Evolutionary conservation across 345 rosid genomes (phyloP), one percentile per base, ranked within the genome.

Genomic region (Euphorbia peplus): DNA sequence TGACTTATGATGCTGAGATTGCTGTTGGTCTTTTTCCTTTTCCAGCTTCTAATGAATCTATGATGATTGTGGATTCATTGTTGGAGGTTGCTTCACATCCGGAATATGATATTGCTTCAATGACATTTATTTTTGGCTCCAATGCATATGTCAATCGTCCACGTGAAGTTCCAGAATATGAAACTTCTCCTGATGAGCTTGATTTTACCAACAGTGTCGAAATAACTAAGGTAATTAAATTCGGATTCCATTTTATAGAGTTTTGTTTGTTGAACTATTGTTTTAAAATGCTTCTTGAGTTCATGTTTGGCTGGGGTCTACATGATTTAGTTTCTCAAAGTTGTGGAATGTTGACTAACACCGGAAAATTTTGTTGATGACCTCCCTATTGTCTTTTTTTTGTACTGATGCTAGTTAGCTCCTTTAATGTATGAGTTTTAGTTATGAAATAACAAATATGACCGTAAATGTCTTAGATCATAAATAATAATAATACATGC

Each of bases 101-200:
- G n/a, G n/a, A n/a, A n/a, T n/a, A n/a, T n/a, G n/a, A n/a, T n/a
- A n/a, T n/a, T n/a, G n/a, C n/a, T n/a, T n/a, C n/a, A n/a, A n/a
- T n/a, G n/a, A n/a, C n/a, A n/a, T n/a, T n/a, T n/a, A n/a, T n/a
- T n/a, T n/a, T n/a, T 77, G 91, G 92, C 95, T 74, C 97, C 97
- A 28, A 93, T 93, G 98, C 95, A 89, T n/a, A n/a, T 0, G 98
- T 93, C 42, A 83, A 84, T 11, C 87, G 88, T 58, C 79, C 90
- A 5, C 96, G 88, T 50, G 97, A 91, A 77, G 96, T 93, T 32
- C 98, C 97, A 4, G 97, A 93, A 54, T 93, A 91, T 69, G 98
- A 93, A 83, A 93, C 91, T 54, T 78, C 76, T 82, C 55, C 92
- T 4, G 66, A 25, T 24, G 97, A 93, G 67, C 88, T 93, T 56